Evolutionary conservation across 2,329 filamentous ascomycete genomes (phyloP), one percentile per base, ranked within the genome.

Genomic region (Cladophialophora psammophila): DNA sequence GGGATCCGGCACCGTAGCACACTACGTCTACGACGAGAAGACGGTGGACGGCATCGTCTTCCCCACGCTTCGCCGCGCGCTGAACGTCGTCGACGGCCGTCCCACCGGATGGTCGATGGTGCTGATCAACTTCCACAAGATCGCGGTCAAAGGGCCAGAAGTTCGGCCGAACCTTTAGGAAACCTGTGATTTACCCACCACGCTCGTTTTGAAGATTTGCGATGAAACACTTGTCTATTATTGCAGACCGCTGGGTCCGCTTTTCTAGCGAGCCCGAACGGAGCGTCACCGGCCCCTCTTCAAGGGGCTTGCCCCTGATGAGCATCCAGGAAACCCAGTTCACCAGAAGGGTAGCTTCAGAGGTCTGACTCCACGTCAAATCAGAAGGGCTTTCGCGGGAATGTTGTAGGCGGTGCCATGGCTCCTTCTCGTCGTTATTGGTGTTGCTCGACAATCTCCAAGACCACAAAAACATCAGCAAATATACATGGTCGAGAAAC

Each of bases 91-190:
- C 7, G 40, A 50, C n/a, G 40, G 40, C 5, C 15, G 6, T 31
- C 38, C 5, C 13, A 35, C n/a, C 9, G 26, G 57, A n/a, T 34
- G 57, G 12, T 60, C 57, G 12, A 20, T 40, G 57, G 57, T 60
- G 3, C 31, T 48, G 12, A 48, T 50, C 13, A 31, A 48, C 18
- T 60, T 60, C 31, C 56, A 60, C 57, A 36, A 50, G 55, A 58
- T 58, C 55, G 9, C 35, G n/a, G 34, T 58, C 8, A 20, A 38
- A 32, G 58, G 15, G 31, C 34, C 48, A 20, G 26, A 61, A 18
- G 45, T 9, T 36, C 26, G 45, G 36, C 34, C 50, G 42, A 61
- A 32, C 45, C n/a, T 50, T 10, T 53, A 18, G 40, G 40, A 42
- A n/a, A n/a, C 8, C 5, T 42, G 40, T 26, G 26, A 26, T 26